Conservation (phyloP, 2,329 filamentous ascomycete genomes). For the Ustulina deusta region DNA sequence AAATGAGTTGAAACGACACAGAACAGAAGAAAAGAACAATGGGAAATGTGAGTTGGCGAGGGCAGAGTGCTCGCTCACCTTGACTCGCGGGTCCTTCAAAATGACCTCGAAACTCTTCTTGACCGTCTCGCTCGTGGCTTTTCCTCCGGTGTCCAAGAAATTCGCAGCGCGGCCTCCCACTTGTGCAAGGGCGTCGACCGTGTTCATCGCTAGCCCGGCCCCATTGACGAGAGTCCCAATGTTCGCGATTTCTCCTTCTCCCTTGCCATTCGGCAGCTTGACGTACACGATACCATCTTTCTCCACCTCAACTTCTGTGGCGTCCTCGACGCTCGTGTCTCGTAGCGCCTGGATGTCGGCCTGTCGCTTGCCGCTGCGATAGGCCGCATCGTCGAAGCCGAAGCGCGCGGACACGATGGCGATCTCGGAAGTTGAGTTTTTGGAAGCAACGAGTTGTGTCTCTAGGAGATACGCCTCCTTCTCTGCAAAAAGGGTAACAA, state of each 20-base stretch:
- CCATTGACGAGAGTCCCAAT: conserved; percentile 91
- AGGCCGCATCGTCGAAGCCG: conserved; percentile 78
- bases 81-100: conserved; percentile 76
- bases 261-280: conserved; percentile 62
- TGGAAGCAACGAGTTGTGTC: conserved; percentile 58
- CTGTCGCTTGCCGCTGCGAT: conserved; percentile 71
- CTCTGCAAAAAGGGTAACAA: conserved; percentile 70
- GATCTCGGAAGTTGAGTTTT: conserved; percentile 52
- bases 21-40: neutral
- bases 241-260: conserved; percentile 50
- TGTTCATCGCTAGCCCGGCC: conserved; percentile 91
- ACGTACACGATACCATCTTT: conserved; percentile 84
- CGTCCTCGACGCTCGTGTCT: conserved; percentile 62
- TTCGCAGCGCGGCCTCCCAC: conserved; percentile 79
- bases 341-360: conserved; percentile 69
- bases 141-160: conserved; percentile 90
- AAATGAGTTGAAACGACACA: neutral
- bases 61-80: conserved; percentile 60
- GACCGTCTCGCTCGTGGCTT: conserved; percentile 85
- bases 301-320: conserved; percentile 71
- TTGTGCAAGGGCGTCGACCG: conserved; percentile 79
- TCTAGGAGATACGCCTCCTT: conserved; percentile 75
- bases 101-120: conserved; percentile 81
- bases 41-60: neutral
- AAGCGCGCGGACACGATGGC: conserved; percentile 67